Evolutionary conservation across 805 yeast species (phyloP).

Genomic region (Saccharomycopsis schoenii): DNA sequence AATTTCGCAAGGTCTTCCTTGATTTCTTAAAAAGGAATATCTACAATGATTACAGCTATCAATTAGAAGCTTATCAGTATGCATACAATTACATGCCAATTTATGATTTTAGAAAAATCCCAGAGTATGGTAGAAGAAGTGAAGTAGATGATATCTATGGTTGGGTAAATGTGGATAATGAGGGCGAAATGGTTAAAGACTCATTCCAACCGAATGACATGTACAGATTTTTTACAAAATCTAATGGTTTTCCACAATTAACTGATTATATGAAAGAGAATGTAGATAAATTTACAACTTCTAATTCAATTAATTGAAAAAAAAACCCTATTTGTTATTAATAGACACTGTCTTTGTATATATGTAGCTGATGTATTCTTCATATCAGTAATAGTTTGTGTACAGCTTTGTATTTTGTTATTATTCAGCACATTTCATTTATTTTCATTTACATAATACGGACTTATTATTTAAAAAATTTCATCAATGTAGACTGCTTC

Average conservation of each 20-base stretch:
- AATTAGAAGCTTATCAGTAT: slow-evolving; percentile 45
- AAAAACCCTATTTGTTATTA: not conserved
- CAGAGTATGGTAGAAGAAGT: slow-evolving; percentile 56
- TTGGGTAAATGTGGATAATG: slow-evolving; percentile 46
- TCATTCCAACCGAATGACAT: slow-evolving; percentile 49
- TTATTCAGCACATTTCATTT: not conserved
- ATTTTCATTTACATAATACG: no score
- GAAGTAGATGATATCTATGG: slow-evolving; percentile 66
- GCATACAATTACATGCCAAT: slow-evolving; percentile 54
- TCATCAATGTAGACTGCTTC: not conserved
- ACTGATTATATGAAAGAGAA: slow-evolving; percentile 41
- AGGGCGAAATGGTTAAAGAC: slow-evolving; percentile 44
- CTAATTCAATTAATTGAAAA: slow-evolving; percentile 13
- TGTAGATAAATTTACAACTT: slow-evolving; percentile 22
- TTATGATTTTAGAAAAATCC: slow-evolving; percentile 57
- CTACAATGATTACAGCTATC: slow-evolving; percentile 41
- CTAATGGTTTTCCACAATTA: slow-evolving; percentile 39
- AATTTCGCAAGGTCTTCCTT: slow-evolving; percentile 22
- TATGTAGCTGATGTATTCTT: no score
- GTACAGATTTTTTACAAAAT: slow-evolving; percentile 43
- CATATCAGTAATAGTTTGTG: not conserved
- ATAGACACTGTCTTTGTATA: not conserved
- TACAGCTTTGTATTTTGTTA: not conserved
- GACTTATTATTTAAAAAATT: not conserved
- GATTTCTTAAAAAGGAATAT: slow-evolving; percentile 21